Percentiles rank a stretch among this genome's conserved stretches.
Conservation (phyloP, 345 rosid genomes). For the Dovyalis caffra region DNA sequence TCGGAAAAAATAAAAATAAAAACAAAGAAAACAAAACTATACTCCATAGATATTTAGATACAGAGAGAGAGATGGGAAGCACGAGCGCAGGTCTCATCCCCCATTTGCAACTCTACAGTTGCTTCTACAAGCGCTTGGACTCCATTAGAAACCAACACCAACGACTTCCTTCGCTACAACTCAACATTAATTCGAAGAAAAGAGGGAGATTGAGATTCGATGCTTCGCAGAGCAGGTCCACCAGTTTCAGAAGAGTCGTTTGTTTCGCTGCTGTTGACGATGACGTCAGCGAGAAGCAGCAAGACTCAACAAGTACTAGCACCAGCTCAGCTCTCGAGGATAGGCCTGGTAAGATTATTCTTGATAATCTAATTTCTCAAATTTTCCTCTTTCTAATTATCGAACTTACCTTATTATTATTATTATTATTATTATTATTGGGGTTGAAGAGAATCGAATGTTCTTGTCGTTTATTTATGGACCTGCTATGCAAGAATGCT, state of each 20-base stretch:
- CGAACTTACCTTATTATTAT: background rate
- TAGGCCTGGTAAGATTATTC: constrained; percentile 51
- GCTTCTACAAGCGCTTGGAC: constrained; percentile 38
- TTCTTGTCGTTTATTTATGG: no score
- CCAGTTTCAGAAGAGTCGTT: constrained; percentile 15
- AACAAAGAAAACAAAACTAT: no score
- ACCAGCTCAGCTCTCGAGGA: constrained; percentile 57
- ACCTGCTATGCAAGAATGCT: no score
- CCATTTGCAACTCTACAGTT: constrained; percentile 44
- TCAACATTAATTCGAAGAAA: constrained; percentile 18
- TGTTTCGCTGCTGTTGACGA: constrained; percentile 60
- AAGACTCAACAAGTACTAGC: constrained; percentile 33
- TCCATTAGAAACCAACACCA: constrained; percentile 23
- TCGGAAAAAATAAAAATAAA: background rate
- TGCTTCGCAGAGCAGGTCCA: constrained; percentile 28
- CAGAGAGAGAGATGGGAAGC: no score
- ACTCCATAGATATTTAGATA: constrained; percentile 29
- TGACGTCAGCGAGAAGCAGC: constrained; percentile 35
- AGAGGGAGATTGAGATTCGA: constrained; percentile 32
- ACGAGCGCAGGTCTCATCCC: constrained; percentile 58
- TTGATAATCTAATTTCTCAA: background rate
- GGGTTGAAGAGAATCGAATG: no score
- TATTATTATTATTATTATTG: no score
- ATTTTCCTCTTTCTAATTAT: background rate
- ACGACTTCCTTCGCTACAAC: constrained; percentile 23